phyloP scores from a whole-genome alignment of 495 filamentous ascomycete species.

The Zalerion maritima region DNA sequence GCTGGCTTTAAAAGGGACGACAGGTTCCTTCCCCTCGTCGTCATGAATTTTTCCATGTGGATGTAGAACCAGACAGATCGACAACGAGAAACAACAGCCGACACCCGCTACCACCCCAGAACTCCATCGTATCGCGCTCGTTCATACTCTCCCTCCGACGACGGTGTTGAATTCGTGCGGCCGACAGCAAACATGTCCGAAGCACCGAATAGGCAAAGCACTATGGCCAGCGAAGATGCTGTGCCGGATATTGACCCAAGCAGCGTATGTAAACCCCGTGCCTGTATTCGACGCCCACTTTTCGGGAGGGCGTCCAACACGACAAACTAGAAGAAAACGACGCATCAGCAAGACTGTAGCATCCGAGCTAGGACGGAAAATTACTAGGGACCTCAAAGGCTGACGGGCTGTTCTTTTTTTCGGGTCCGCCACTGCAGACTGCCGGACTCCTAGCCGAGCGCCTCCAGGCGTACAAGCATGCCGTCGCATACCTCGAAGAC shows the following conservation, averaged over 20 bases:
- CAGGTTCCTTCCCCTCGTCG: no score
- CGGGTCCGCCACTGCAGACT: conserved; percentile 34
- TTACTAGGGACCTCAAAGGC: conserved; percentile 2
- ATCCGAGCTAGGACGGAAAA: not conserved
- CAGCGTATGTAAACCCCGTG: conserved; percentile 38
- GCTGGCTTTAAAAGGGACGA: no score
- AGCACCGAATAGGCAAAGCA: no score
- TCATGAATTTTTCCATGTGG: no score
- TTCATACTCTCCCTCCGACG: no score
- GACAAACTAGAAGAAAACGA: not conserved
- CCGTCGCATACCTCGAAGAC: conserved; percentile 76
- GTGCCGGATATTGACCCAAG: conserved; percentile 67
- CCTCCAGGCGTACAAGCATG: conserved; percentile 89
- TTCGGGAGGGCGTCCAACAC: not conserved
- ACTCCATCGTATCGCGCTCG: no score
- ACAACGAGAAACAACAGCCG: no score
- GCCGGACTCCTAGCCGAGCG: conserved; percentile 69
- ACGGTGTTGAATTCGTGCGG: no score
- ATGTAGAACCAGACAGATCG: no score
- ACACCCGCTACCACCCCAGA: no score
- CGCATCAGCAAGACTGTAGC: conserved; percentile 1
- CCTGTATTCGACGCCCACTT: conserved; percentile 3
- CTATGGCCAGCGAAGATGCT: conserved; percentile 40
- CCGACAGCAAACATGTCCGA: no score
- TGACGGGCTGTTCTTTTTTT: conserved; percentile 1